Base-by-base conservation (phyloP, 768 basidiomycete genomes). In the Sutorius australiensis region DNA sequence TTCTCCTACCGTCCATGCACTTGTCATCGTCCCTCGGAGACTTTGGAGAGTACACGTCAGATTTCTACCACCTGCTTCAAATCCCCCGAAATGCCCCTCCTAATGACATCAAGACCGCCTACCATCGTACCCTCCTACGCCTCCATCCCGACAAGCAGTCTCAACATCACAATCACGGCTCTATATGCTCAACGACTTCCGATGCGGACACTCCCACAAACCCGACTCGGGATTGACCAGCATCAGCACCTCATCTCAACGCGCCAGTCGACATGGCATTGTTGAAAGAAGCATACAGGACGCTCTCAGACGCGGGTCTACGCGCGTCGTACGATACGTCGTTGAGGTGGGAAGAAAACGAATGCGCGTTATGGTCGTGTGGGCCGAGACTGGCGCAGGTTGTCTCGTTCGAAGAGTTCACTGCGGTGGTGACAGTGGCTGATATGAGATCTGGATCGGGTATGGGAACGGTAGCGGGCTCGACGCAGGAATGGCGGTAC, bases 371-470 rank as follows among this genome's bases (percentile, higher is more conserved):
- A 13, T 55, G 56, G n/a, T 56, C 57, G n/a, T 56, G 52, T 24
- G 75, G 72, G 3, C 82, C 84, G 8, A 75, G 91, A 47, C 89
- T 91, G 5, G 89, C 91, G 0, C 84, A 91, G 55, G 71, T 89
- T 16, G 71, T 92, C 34, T 92, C 91, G 3, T 73, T 93, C 36
- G 87, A 88, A 42, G 88, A 90, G 1, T 92, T 90, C 57, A 51
- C 41, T 8, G 46, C 53, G 37, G 14, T 21, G 8, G 46, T 46
- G 21, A 3, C 37, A 3, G 42, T 17, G 42, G 13, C 11, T 6
- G 56, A 30, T 11, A 30, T 37, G 31, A 27, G 49, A 43, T 24
- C 45, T 7, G 31, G 45, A 43, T 24, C 45, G 7, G 24, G 16
- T 0, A 60, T 58, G 31, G 69, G 70, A 24, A 72, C 75, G 10